These are phyloP conservation scores for Beauveria scarabaeidicola DNA, from an alignment of 2,329 filamentous ascomycete species.

Conservation along the genomic window DNA sequence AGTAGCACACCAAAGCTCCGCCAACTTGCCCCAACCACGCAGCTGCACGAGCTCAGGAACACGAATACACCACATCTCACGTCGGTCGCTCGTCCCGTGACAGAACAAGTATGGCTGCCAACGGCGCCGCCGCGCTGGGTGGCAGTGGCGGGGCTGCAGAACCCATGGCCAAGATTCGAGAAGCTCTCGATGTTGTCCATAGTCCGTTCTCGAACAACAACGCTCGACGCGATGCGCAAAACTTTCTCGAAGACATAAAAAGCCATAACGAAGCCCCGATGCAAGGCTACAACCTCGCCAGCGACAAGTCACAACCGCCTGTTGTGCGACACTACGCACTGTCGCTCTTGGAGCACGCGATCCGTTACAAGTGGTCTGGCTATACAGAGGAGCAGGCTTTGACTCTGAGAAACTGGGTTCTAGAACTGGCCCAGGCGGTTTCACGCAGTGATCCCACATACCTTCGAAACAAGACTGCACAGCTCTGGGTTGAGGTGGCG, in stretches of 20 bases:
- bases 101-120: conserved; percentile 26
- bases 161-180: conserved; percentile 61
- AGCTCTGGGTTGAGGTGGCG: conserved; percentile 89
- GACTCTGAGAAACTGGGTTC: conserved; percentile 65
- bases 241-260: conserved; percentile 82
- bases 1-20: neutral
- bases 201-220: conserved; percentile 72
- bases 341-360: conserved; percentile 80
- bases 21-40: neutral
- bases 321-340: conserved; percentile 90
- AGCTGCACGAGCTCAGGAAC: neutral
- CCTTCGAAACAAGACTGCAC: conserved; percentile 85
- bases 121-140: conserved; percentile 24
- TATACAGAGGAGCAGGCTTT: conserved; percentile 60
- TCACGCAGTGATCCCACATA: conserved; percentile 68
- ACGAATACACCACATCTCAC: neutral
- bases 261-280: conserved; percentile 68
- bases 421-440: conserved; percentile 67
- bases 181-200: conserved; percentile 83
- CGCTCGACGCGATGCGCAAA: conserved; percentile 70
- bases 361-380: conserved; percentile 75
- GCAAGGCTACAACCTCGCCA: conserved; percentile 76
- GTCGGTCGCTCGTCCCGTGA: conserved; percentile 8
- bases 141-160: conserved; percentile 31
- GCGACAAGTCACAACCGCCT: conserved; percentile 63